Evolutionary conservation across 495 filamentous ascomycete species (phyloP).

Genomic region (Podospora sp.): DNA sequence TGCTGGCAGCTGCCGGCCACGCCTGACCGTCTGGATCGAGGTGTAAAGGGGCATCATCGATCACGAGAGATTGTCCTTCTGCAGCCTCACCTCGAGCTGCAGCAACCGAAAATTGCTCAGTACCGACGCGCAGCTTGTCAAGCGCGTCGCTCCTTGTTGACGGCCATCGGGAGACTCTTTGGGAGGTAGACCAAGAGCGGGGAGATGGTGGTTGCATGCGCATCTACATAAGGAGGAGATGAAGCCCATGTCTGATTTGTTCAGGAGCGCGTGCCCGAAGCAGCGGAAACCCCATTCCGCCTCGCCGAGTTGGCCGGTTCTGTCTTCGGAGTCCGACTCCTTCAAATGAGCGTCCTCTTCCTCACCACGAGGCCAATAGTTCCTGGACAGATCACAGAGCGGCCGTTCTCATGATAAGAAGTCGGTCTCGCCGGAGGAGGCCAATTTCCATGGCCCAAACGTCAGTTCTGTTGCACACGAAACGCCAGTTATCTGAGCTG

Average conservation of each 20-base stretch:
- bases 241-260: slow-evolving; percentile 18
- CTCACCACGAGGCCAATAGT: not conserved
- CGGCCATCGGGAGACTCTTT: not conserved
- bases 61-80: slow-evolving; percentile 19
- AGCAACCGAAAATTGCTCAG: slow-evolving; percentile 12
- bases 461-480: not conserved
- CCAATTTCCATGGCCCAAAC: not conserved
- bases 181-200: not conserved
- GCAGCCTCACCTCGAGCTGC: slow-evolving; percentile 12
- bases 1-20: slow-evolving; percentile 6
- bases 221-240: slow-evolving; percentile 22
- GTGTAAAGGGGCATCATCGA: slow-evolving; percentile 12
- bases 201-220: slow-evolving; percentile 15
- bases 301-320: not conserved
- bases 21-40: not conserved
- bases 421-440: not conserved
- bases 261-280: slow-evolving; percentile 17
- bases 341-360: not conserved
- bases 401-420: not conserved
- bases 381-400: not conserved
- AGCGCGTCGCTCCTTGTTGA: slow-evolving; percentile 9
- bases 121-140: not conserved
- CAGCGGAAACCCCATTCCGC: slow-evolving; percentile 6
- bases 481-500: not conserved
- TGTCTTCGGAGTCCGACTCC: not conserved